A percentile compares a stretch with the other conserved stretches of the same genome.
Conservation (phyloP, 176 grass and related monocot genomes). For the Poa pratensis region DNA sequence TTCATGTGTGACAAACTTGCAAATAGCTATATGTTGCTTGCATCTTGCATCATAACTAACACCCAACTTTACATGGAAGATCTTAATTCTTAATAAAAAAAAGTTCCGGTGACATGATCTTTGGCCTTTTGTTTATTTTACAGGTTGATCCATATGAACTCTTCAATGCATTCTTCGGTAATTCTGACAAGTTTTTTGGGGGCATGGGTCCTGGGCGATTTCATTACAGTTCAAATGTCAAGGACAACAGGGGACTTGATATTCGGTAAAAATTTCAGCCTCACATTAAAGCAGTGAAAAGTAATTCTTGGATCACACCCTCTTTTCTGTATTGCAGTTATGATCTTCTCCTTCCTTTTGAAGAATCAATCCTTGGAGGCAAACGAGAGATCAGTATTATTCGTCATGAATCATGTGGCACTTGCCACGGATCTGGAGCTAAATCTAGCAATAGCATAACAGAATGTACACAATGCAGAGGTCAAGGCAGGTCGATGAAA, state of each 20-base stretch:
- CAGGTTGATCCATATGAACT: constrained; percentile 92
- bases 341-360: constrained; percentile 85
- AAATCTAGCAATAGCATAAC: constrained; percentile 67
- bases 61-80: neutral
- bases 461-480: constrained; percentile 69
- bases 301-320: constrained; percentile 16
- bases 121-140: constrained; percentile 37
- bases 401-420: constrained; percentile 62
- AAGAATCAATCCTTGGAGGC: constrained; percentile 84
- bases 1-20: neutral
- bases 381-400: constrained; percentile 55
- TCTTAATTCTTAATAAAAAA: neutral
- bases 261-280: constrained; percentile 57
- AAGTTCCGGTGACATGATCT: neutral
- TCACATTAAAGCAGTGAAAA: neutral
- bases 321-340: constrained; percentile 52
- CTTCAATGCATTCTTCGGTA: constrained; percentile 84
- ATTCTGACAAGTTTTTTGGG: constrained; percentile 62
- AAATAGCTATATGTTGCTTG: neutral
- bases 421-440: constrained; percentile 74
- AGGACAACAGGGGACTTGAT: constrained; percentile 58
- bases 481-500: constrained; percentile 73
- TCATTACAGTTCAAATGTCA: constrained; percentile 55
- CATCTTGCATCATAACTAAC: neutral
- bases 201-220: constrained; percentile 54